A percentile compares a stretch with the other conserved stretches of the same genome.
Evolutionary conservation across 148 eudicot genomes (phyloP).

Genomic region (Chenopodium quinoa): DNA sequence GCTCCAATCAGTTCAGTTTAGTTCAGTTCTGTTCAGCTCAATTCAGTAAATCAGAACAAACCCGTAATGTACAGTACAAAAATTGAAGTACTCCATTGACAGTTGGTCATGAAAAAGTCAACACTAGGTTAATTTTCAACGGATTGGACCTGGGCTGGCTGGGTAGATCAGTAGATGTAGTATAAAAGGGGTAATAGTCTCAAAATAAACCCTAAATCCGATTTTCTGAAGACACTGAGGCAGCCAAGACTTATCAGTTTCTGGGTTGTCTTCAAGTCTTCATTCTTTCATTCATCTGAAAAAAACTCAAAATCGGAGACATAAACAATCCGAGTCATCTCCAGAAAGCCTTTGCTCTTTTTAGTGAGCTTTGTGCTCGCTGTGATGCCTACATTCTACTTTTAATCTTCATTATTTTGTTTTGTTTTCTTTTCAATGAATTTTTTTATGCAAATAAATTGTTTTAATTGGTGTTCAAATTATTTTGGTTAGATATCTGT

Average conservation of each 20-base stretch:
- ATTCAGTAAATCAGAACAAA: too few species aligned
- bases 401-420: background rate
- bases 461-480: too few species aligned
- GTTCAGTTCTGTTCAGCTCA: too few species aligned
- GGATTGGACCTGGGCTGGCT: too few species aligned
- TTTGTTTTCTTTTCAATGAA: too few species aligned
- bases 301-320: background rate
- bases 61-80: too few species aligned
- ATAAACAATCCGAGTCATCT: slow-evolving; percentile 19
- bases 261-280: slow-evolving; percentile 14
- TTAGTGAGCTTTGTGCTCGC: slow-evolving; percentile 22
- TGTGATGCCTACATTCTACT: slow-evolving; percentile 26
- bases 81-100: too few species aligned
- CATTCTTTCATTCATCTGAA: background rate
- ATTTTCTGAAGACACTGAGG: slow-evolving; percentile 18
- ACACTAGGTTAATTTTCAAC: too few species aligned
- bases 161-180: background rate
- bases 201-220: slow-evolving; percentile 19
- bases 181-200: background rate
- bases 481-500: too few species aligned
- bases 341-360: slow-evolving; percentile 30
- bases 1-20: too few species aligned
- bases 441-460: background rate
- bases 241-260: slow-evolving; percentile 20
- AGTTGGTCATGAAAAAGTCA: too few species aligned